These are phyloP conservation scores for Annulohypoxylon moriforme DNA, from an alignment of 495 filamentous ascomycete species.

Conservation along the genomic window DNA sequence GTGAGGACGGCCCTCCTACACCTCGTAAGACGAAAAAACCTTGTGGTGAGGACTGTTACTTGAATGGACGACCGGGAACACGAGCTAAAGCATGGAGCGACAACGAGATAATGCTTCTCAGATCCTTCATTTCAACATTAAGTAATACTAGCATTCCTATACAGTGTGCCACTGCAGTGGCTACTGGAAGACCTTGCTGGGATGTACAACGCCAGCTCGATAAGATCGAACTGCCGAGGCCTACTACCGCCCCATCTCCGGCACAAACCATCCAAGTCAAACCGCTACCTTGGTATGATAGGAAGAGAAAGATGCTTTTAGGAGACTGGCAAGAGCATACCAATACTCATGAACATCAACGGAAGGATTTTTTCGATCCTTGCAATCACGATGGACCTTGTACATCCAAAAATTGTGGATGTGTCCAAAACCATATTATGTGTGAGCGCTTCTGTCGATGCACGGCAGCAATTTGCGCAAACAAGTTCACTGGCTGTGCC, in stretches of 20 bases:
- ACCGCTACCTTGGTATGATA: constrained; percentile 59
- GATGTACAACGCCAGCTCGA: constrained; percentile 61
- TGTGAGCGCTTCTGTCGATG: constrained; percentile 78
- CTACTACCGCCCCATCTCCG: constrained; percentile 41
- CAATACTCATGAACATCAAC: constrained; percentile 57
- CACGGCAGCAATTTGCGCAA: constrained; percentile 64
- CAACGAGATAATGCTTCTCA: constrained; percentile 54
- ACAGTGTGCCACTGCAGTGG: constrained; percentile 55
- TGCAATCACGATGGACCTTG: constrained; percentile 62
- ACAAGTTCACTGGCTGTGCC: constrained; percentile 74
- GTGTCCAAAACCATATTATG: constrained; percentile 63
- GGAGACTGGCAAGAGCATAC: constrained; percentile 62
- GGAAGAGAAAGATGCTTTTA: constrained; percentile 58
- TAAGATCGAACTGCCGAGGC: constrained; percentile 46
- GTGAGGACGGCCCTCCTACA: constrained; percentile 13
- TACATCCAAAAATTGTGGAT: constrained; percentile 63
- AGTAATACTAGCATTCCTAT: constrained; percentile 52
- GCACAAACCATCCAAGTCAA: constrained; percentile 48
- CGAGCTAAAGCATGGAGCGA: constrained; percentile 53
- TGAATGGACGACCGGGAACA: constrained; percentile 47
- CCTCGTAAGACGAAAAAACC: constrained; percentile 35
- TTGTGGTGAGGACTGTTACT: constrained; percentile 58
- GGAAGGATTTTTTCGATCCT: constrained; percentile 54
- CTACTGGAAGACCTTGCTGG: constrained; percentile 61
- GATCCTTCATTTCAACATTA: constrained; percentile 51